Evolutionary conservation across 140 eudicot genomes (phyloP).

Genomic region (Erigeron philadelphicus): DNA sequence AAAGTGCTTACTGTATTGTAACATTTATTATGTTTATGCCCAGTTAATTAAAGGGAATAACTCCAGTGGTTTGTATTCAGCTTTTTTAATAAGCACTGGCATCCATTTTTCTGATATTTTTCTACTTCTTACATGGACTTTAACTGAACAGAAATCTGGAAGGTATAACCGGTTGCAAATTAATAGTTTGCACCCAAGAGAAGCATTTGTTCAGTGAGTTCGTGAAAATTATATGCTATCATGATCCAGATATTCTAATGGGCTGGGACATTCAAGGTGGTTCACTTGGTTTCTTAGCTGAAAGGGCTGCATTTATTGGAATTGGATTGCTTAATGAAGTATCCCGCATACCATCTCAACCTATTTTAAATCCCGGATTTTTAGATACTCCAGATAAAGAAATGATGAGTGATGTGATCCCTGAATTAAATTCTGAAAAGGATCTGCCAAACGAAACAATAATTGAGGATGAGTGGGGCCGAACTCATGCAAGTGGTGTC

Average conservation of each 20-base stretch:
- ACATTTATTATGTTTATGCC: too few species aligned
- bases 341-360: slow-evolving; percentile 80
- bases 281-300: slow-evolving; percentile 93
- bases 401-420: slow-evolving; percentile 27
- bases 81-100: not conserved
- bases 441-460: slow-evolving; percentile 40
- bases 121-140: slow-evolving; percentile 22
- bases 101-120: not conserved
- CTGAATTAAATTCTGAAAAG: slow-evolving; percentile 41
- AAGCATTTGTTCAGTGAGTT: slow-evolving; percentile 52
- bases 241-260: slow-evolving; percentile 87
- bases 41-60: too few species aligned
- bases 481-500: slow-evolving; percentile 97
- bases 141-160: slow-evolving; percentile 51
- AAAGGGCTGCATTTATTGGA: slow-evolving; percentile 83
- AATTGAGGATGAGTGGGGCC: slow-evolving; percentile 96
- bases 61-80: not conserved
- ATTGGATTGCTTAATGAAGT: slow-evolving; percentile 66
- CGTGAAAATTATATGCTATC: slow-evolving; percentile 41
- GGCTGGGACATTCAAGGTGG: slow-evolving; percentile 97
- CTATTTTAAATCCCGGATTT: slow-evolving; percentile 29
- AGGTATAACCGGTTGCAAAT: slow-evolving; percentile 52
- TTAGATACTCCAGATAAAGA: slow-evolving; percentile 31
- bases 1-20: too few species aligned
- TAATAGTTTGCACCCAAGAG: slow-evolving; percentile 55